Conservation (phyloP, 2,329 filamentous ascomycete species). For the Fusarium xylarioides region DNA sequence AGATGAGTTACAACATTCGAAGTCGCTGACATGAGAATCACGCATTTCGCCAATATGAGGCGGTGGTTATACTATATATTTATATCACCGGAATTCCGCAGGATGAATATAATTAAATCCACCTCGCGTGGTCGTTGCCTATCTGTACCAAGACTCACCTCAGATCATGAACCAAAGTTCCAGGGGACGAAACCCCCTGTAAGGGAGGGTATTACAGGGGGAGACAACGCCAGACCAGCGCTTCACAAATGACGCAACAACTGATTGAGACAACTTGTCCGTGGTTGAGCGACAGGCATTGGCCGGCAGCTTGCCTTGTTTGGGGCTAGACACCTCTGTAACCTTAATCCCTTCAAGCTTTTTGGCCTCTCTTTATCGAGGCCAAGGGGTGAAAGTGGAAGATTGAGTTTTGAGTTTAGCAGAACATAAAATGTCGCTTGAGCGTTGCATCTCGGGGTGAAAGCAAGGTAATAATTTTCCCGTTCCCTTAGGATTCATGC, state of each 20-base stretch:
- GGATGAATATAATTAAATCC: not conserved
- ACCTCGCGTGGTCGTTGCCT: not conserved
- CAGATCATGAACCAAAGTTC: not conserved
- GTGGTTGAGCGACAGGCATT: not conserved
- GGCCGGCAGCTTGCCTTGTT: slow-evolving; percentile 19
- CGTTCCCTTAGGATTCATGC: not conserved
- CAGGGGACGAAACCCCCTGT: not conserved
- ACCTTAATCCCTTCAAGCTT: slow-evolving; percentile 31
- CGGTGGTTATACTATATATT: not conserved
- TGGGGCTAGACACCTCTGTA: slow-evolving; percentile 27
- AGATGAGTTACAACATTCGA: not conserved
- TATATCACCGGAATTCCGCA: not conserved
- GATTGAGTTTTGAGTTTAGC: not conserved
- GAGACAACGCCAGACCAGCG: not conserved
- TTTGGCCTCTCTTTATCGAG: not conserved
- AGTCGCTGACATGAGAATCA: not conserved
- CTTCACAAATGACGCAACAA: slow-evolving; percentile 22
- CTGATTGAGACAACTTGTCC: slow-evolving; percentile 6
- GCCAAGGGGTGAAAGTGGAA: not conserved
- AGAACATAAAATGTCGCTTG: not conserved
- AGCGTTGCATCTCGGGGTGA: not conserved
- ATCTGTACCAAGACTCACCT: not conserved
- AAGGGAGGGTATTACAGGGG: not conserved
- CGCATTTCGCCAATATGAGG: not conserved
- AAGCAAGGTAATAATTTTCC: not conserved